These are phyloP conservation scores for Xanthoconium separans DNA, from an alignment of 1,284 basidiomycete genomes.

Conservation along the genomic window DNA sequence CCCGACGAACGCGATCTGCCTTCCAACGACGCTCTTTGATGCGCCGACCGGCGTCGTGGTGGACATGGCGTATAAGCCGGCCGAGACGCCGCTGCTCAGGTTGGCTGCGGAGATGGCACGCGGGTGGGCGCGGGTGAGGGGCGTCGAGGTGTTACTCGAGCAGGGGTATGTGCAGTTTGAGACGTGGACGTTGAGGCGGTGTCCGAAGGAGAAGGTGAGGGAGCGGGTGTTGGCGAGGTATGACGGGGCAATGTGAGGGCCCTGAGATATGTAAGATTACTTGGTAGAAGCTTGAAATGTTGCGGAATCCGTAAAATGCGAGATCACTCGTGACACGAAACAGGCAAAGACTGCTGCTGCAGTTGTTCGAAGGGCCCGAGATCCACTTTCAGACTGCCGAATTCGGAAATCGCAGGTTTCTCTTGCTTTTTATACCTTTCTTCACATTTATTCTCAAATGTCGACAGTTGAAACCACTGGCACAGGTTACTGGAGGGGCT, in stretches of 20 bases:
- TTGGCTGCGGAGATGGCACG: conserved; percentile 47
- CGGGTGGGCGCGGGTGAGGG: conserved; percentile 77
- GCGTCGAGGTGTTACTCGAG: conserved; percentile 82
- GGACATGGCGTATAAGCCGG: conserved; percentile 92
- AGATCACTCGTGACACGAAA: too few species aligned
- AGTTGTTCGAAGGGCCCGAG: too few species aligned
- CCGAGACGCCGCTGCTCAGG: conserved; percentile 64
- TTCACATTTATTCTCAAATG: too few species aligned
- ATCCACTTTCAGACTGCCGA: too few species aligned
- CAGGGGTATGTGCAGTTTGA: conserved; percentile 87
- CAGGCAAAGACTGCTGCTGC: too few species aligned
- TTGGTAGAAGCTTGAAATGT: too few species aligned
- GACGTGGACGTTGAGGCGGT: conserved; percentile 72
- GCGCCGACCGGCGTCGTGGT: conserved; percentile 63
- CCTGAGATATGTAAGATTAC: too few species aligned
- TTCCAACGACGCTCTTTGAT: conserved; percentile 57
- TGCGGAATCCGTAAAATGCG: too few species aligned
- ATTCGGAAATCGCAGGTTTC: too few species aligned
- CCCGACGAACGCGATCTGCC: conserved; percentile 41
- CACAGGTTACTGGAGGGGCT: too few species aligned
- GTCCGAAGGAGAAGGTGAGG: conserved; percentile 49
- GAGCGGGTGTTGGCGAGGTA: conserved; percentile 53
- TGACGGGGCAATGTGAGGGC: background rate
- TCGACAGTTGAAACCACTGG: too few species aligned
- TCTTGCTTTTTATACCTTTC: too few species aligned